Percentiles rank a stretch among this genome's conserved stretches.
Evolutionary conservation across 495 filamentous ascomycete species (phyloP).

Genomic region (Neurospora cerealis): DNA sequence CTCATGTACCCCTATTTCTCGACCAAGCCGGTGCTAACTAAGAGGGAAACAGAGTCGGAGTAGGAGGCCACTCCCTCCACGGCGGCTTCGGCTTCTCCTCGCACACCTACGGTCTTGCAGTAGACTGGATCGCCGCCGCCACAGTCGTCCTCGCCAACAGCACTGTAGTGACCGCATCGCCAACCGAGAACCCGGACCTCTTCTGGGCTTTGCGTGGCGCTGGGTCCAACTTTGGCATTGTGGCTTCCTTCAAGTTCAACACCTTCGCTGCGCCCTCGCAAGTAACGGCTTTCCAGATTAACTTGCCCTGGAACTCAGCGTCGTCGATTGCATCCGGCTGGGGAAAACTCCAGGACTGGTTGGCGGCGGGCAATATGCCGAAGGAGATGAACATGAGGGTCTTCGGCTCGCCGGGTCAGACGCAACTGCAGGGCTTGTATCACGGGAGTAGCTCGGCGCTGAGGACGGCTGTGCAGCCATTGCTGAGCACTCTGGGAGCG

Average conservation of each 20-base stretch:
- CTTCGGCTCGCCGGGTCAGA: conserved; percentile 28
- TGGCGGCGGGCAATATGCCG: conserved; percentile 24
- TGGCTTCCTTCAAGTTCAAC: conserved; percentile 30
- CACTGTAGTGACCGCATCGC: conserved; percentile 27
- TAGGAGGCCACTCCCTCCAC: conserved; percentile 34
- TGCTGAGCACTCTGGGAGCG: conserved; percentile 25
- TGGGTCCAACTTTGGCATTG: conserved; percentile 34
- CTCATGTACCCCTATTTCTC: not conserved
- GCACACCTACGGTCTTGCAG: conserved; percentile 31
- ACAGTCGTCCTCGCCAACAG: conserved; percentile 35
- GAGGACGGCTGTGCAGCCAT: conserved; percentile 25
- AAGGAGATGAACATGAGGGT: conserved; percentile 36
- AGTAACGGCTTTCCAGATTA: conserved; percentile 21
- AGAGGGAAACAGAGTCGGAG: conserved; percentile 25
- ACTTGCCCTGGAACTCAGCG: conserved; percentile 28
- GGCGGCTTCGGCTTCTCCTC: conserved; percentile 38
- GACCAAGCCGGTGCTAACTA: conserved; percentile 1
- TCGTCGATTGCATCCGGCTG: conserved; percentile 22
- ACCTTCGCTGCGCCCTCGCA: conserved; percentile 24
- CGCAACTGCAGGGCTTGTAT: conserved; percentile 33
- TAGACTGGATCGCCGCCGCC: conserved; percentile 34
- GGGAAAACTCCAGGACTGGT: conserved; percentile 25
- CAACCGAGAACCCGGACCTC: conserved; percentile 30
- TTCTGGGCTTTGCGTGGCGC: conserved; percentile 37
- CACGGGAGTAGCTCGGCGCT: conserved; percentile 26